Evolutionary conservation across 139 green algal genomes (phyloP), one percentile per base, ranked within the genome.

Genomic region (Monoraphidium neglectum): DNA sequence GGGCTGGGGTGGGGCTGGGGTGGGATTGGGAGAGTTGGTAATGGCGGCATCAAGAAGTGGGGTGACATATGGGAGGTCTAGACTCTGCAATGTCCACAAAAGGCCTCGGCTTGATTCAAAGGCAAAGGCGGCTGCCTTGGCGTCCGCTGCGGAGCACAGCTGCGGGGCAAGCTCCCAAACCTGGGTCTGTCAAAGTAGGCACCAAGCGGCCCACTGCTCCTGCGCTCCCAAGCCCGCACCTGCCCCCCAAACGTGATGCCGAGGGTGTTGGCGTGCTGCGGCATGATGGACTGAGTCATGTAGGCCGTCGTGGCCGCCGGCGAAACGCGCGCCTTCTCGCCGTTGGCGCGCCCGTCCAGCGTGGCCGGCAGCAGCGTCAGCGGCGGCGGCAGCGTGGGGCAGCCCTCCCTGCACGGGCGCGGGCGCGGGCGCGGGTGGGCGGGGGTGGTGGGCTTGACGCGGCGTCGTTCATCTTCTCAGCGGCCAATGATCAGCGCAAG

Each of bases 241-340:
- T 92, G 87, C 13, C 92, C 92, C 35, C 92, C 92, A 74, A 96
- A 96, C 0, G 92, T 94, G 81, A 96, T 94, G 73, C 83, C 76
- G 24, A 93, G 82, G 15, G 87, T 92, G 82, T 96, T 96, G 76
- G 91, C 91, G 77, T 95, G 83, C 79, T 95, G 90, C 26, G 92
- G 92, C 88, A 96, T 87, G 57, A 96, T 87, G 47, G 83, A 72
- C 76, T 95, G 91, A 6, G 92, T 96, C 84, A 90, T 90, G 82
- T 96, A 90, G 3, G 88, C 83, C 10, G 83, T 63, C 0, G 92
- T 94, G 51, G 82, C 71, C 23, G 61, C 49, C 0, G 90, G 92
- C 2, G 71, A 36, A 8, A 96, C 84, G 24, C 26, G 35, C 36
- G 49, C 0, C 35, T 35, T 16, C 26, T 4, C 2, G 30, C 2